phyloP scores from a whole-genome alignment of 306 rosid species.

The Oemleria cerasiformis region DNA sequence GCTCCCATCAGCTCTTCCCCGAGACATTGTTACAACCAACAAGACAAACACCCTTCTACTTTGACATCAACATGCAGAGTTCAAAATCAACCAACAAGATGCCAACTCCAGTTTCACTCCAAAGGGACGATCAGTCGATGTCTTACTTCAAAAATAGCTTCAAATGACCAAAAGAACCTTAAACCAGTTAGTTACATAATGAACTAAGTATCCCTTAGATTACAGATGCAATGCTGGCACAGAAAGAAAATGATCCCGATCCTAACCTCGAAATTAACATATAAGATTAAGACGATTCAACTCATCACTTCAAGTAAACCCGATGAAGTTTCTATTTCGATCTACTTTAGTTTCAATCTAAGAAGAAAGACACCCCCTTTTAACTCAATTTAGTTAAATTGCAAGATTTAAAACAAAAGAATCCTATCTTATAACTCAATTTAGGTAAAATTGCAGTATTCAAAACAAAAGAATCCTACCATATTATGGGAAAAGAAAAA shows the following conservation, averaged over 20 bases:
- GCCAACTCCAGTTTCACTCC: slow-evolving; percentile 3
- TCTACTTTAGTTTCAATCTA: not conserved
- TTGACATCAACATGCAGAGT: slow-evolving; percentile 20
- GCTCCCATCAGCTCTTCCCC: slow-evolving; percentile 88
- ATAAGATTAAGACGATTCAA: not conserved
- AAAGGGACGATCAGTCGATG: not conserved
- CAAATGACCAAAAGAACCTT: slow-evolving; percentile 9
- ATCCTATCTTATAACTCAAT: not conserved
- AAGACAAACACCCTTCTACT: slow-evolving; percentile 19
- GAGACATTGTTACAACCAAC: slow-evolving; percentile 49
- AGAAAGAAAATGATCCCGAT: slow-evolving; percentile 4
- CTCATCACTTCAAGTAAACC: slow-evolving; percentile 1
- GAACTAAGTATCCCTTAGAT: not conserved
- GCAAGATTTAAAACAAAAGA: not conserved
- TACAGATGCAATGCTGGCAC: not conserved
- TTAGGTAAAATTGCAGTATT: not conserved
- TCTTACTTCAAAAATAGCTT: not conserved
- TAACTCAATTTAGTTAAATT: slow-evolving; percentile 1
- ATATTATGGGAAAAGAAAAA: not conserved
- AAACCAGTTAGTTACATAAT: slow-evolving; percentile 9
- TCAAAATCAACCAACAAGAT: not conserved
- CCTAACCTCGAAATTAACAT: not conserved
- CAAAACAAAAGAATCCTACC: not conserved
- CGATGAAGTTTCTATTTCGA: not conserved
- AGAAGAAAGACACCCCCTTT: not conserved